Percentiles rank a stretch among this genome's conserved stretches.
Evolutionary conservation across 2,329 filamentous ascomycete species (phyloP).

Genomic region (Hortaea werneckii): DNA sequence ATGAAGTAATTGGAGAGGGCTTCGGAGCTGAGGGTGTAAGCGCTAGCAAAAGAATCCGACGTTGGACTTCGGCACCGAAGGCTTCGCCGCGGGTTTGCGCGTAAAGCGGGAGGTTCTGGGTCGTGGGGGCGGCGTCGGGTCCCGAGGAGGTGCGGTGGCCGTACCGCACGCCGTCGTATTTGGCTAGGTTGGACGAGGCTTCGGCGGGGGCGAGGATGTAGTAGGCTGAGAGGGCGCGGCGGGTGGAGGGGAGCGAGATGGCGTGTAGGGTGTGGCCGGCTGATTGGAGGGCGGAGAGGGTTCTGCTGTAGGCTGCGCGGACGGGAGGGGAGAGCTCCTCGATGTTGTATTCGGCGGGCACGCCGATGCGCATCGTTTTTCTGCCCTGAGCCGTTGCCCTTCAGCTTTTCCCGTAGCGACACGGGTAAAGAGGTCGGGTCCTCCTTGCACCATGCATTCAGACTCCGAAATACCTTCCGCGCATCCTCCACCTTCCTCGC

Average conservation of each 20-base stretch:
- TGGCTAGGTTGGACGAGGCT: constrained; percentile 89
- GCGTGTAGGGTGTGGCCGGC: constrained; percentile 64
- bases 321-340: constrained; percentile 63
- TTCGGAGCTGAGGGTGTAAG: constrained; percentile 79
- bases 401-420: constrained; percentile 43
- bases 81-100: constrained; percentile 61
- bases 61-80: constrained; percentile 76
- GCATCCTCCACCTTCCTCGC: constrained; percentile 45
- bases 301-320: constrained; percentile 56
- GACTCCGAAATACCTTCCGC: constrained; percentile 31
- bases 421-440: constrained; percentile 65
- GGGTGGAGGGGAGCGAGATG: constrained; percentile 73
- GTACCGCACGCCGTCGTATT: constrained; percentile 95
- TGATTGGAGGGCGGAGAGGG: constrained; percentile 49
- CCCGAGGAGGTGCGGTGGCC: constrained; percentile 49
- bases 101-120: constrained; percentile 45
- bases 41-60: constrained; percentile 71
- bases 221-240: constrained; percentile 80
- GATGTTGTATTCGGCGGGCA: constrained; percentile 76
- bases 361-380: constrained; percentile 39
- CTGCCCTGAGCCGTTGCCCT: constrained; percentile 2
- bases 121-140: constrained; percentile 37
- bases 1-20: constrained; percentile 96
- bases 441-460: constrained; percentile 52
- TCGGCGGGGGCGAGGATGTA: constrained; percentile 93